Evolutionary conservation across 75 land plant genomes (phyloP), one percentile per base, ranked within the genome.

Genomic region (Sequoiadendron giganteum): DNA sequence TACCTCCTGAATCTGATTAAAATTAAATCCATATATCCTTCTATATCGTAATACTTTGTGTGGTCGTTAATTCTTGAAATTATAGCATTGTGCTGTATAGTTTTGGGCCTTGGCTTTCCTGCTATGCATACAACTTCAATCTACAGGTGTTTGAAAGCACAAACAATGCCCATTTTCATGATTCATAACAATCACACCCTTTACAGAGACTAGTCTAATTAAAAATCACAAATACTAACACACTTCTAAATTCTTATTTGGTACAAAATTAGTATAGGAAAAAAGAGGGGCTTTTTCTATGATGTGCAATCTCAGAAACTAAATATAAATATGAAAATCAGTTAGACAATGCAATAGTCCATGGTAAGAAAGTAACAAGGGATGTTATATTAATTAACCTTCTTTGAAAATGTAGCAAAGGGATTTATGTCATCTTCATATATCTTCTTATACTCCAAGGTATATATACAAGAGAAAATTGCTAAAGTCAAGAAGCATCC

Each of bases 381-480:
- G 86, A 86, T 43, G 47, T 54, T 78, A 32, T 56, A n/a, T 30
- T 36, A 36, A 36, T 36, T 30, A 86, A 97, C 99, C 99, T 96
- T 98, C 90, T 94, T 97, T 19, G 99, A 98, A 87, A 98, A 98
- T 43, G 99, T 97, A 84, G 96, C 94, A 89, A 98, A 98, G 1
- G 99, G 99, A 87, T 98, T 98, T 87, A 98, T 98, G 87, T 98
- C 99, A 87, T 98, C 99, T 85, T 98, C 99, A 88, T 98, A 98
- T 40, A 98, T 95, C 89, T 98, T 98, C 87, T 95, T 98, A 89
- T 98, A 98, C 91, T 98, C 92, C 40, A 75, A 14, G 73, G 85
- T 87, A 70, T 91, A 91, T 42, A 91, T 42, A 73, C 28, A 40
- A 28, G 89, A 91, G 54, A 91, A 91, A 25, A 75, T 47, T 28